Evolutionary conservation across 225 moss, liverwort and hornwort genomes (phyloP).

Genomic region (Marchantia paleacea): DNA sequence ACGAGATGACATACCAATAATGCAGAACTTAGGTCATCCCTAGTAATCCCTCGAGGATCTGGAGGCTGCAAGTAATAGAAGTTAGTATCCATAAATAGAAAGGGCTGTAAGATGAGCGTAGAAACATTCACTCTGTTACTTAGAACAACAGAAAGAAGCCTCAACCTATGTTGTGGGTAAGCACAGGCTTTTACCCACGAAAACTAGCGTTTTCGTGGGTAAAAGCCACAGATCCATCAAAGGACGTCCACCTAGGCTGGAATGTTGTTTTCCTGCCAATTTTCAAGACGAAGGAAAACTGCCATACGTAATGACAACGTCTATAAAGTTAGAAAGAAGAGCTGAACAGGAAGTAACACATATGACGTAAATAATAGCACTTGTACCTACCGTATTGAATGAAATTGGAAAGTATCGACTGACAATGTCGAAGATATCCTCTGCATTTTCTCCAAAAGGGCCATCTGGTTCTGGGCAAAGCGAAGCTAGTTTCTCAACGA

Average conservation of each 20-base stretch:
- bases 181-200: too few species aligned
- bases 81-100: not conserved
- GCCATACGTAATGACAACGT: too few species aligned
- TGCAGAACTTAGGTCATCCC: slow-evolving; percentile 62
- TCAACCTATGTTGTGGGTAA: too few species aligned
- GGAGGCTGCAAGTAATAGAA: slow-evolving; percentile 41
- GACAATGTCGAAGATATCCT: slow-evolving; percentile 66
- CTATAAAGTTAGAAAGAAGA: not conserved
- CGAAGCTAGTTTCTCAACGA: slow-evolving; percentile 51
- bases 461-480: slow-evolving; percentile 63
- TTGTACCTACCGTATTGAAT: slow-evolving; percentile 59
- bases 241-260: not conserved
- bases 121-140: not conserved
- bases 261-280: not conserved
- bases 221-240: not conserved
- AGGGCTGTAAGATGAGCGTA: not conserved
- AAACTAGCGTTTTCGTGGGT: not conserved
- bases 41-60: slow-evolving; percentile 53
- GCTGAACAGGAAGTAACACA: not conserved
- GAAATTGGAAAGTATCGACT: slow-evolving; percentile 81
- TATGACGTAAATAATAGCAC: not conserved
- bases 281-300: not conserved
- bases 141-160: too few species aligned
- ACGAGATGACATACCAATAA: slow-evolving; percentile 51
- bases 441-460: slow-evolving; percentile 55